Evolutionary conservation across 441 rosid genomes (phyloP).

Genomic region (Gossypium schwendimanii): DNA sequence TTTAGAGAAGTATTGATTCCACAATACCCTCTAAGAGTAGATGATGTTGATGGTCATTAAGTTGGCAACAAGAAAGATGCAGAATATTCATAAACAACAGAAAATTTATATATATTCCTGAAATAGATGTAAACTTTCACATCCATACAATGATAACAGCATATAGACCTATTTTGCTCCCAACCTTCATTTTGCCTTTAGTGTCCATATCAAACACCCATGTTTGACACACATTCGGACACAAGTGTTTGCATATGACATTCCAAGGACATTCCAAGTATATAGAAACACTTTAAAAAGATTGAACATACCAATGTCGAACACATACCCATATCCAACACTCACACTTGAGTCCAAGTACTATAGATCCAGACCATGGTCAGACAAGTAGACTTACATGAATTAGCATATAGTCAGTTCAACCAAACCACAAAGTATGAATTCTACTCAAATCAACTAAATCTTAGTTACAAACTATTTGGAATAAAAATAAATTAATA

Average conservation of each 20-base stretch:
- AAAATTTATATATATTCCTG: neutral
- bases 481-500: neutral
- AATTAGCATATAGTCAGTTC: neutral
- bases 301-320: neutral
- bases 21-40: neutral
- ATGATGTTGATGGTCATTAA: neutral
- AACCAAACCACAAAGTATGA: slow-evolving; percentile 1
- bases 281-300: neutral
- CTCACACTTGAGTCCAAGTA: neutral
- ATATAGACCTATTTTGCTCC: neutral
- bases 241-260: neutral
- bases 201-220: neutral
- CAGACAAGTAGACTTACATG: neutral
- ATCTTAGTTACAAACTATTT: neutral
- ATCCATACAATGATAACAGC: neutral
- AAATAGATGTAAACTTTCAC: neutral
- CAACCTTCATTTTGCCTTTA: neutral
- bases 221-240: neutral
- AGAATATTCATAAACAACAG: neutral
- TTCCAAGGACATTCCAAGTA: neutral
- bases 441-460: neutral
- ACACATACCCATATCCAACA: neutral
- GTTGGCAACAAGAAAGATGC: neutral
- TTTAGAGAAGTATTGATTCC: neutral
- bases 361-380: neutral